Conservation (phyloP, 306 rosid species). For the Cucumis hystrix region DNA sequence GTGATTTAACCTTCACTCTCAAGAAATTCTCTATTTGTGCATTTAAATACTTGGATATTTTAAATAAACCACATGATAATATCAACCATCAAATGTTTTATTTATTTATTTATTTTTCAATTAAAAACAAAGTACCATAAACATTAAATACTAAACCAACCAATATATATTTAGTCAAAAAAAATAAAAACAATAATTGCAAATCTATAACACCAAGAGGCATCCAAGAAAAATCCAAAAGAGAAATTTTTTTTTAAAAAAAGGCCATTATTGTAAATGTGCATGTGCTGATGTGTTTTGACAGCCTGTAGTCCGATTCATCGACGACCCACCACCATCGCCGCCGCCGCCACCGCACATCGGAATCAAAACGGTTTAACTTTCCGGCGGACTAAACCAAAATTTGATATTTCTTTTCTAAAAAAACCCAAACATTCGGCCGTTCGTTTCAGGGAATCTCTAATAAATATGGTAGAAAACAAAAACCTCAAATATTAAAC, state of each 20-base stretch:
- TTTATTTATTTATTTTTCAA: too few relatives aligned
- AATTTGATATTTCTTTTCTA: neutral
- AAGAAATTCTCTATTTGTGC: neutral
- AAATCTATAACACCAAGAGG: neutral
- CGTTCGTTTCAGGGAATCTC: neutral
- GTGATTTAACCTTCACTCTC: neutral
- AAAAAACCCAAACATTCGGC: neutral
- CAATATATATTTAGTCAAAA: neutral
- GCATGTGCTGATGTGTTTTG: neutral
- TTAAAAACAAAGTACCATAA: neutral
- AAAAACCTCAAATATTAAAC: neutral
- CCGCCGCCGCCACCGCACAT: neutral
- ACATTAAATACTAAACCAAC: neutral
- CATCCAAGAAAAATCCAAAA: constrained; percentile 1
- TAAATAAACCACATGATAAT: neutral
- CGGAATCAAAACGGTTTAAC: neutral
- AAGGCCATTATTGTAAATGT: neutral
- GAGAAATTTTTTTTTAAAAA: neutral
- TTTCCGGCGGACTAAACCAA: neutral
- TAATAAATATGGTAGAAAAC: neutral
- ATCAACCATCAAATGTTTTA: neutral
- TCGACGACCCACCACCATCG: neutral
- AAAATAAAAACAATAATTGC: neutral
- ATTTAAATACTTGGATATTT: neutral
- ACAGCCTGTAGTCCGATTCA: neutral